phyloP scores from a whole-genome alignment of 23 red algal species.

The Gracilaria gracilis region DNA sequence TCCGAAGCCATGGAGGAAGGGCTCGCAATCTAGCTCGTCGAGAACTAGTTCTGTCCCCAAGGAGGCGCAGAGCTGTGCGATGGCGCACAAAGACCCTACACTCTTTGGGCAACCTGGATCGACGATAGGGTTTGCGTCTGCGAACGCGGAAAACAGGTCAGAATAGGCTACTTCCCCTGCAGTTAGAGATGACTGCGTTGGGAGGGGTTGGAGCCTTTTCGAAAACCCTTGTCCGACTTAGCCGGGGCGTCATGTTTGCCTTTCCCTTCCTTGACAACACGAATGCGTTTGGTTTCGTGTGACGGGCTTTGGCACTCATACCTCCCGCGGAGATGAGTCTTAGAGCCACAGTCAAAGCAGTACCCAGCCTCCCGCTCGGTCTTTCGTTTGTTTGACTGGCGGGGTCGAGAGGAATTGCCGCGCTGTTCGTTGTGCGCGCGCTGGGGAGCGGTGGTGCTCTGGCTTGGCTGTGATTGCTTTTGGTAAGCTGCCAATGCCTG shows the following conservation, averaged over 20 bases:
- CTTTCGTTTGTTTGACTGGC: too few relatives aligned
- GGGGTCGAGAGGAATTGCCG: too few relatives aligned
- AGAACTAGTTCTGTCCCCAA: not conserved
- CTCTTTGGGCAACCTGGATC: too few relatives aligned
- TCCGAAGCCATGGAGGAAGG: not conserved
- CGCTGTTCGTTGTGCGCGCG: too few relatives aligned
- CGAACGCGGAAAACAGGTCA: too few relatives aligned
- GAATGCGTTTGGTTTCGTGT: not conserved
- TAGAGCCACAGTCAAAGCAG: too few relatives aligned
- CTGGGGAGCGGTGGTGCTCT: not conserved
- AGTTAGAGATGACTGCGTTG: conserved; percentile 13
- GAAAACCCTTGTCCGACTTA: not conserved
- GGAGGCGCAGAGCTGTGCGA: not conserved
- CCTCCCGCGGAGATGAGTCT: not conserved
- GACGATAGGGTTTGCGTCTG: too few relatives aligned
- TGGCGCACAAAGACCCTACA: too few relatives aligned
- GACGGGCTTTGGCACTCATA: not conserved
- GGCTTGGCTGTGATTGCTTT: not conserved
- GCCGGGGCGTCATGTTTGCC: not conserved
- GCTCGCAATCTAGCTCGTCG: not conserved
- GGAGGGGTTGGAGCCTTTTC: not conserved
- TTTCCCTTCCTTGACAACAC: not conserved
- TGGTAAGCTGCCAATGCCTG: not conserved
- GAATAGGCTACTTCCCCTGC: not conserved
- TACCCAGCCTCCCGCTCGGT: too few relatives aligned